Conservation (phyloP, 441 rosid species). For the Sinapis alba region DNA sequence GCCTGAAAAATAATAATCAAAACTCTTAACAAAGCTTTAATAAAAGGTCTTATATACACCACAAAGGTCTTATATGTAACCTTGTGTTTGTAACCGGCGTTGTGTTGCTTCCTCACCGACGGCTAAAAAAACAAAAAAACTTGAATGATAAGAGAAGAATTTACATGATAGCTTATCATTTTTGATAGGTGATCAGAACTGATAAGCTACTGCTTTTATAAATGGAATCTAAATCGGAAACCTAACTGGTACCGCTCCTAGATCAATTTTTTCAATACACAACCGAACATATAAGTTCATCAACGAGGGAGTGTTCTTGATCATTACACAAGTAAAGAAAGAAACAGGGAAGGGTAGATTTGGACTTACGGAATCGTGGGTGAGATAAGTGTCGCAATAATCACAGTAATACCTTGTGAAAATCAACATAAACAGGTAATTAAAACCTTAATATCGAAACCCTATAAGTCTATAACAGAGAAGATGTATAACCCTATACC, state of each 20-base stretch:
- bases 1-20: constrained; percentile 52
- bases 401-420: constrained; percentile 85
- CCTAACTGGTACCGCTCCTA: constrained; percentile 20
- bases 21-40: not conserved
- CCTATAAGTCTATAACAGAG: too few species aligned
- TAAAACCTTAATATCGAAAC: not conserved
- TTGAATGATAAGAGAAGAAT: not conserved
- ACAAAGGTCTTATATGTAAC: constrained; percentile 35
- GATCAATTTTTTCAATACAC: not conserved
- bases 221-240: constrained; percentile 31
- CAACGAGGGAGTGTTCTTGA: not conserved
- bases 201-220: not conserved
- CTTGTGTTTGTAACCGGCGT: constrained; percentile 99
- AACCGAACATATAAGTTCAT: not conserved
- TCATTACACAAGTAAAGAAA: not conserved
- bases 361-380: constrained; percentile 90
- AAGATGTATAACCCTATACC: constrained; percentile 37
- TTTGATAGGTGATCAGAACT: not conserved
- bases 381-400: constrained; percentile 94
- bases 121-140: constrained; percentile 54
- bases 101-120: constrained; percentile 97
- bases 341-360: not conserved
- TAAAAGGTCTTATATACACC: not conserved
- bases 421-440: constrained; percentile 10
- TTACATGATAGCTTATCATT: not conserved